phyloP scores from a whole-genome alignment of 345 rosid species.

The Fremontodendron californicum region DNA sequence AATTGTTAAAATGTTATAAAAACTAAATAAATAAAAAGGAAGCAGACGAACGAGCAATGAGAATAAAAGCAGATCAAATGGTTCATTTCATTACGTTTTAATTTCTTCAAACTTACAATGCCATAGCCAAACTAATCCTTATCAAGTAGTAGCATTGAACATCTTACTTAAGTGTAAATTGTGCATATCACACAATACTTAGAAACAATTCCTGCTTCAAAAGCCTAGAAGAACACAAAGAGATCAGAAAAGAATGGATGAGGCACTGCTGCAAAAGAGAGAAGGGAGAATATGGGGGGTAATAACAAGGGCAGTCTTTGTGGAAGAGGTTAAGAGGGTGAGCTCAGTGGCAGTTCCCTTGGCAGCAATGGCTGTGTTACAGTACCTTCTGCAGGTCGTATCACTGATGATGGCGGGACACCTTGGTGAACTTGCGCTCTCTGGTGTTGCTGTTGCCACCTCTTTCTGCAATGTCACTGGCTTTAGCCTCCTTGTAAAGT shows the following conservation, averaged over 20 bases:
- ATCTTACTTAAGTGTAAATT: too few species aligned
- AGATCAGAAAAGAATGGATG: not conserved
- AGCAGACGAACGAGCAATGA: too few species aligned
- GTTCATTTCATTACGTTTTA: too few species aligned
- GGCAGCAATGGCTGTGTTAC: slow-evolving; percentile 4
- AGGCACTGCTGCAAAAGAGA: not conserved
- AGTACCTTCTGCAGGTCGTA: slow-evolving; percentile 21
- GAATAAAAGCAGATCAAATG: too few species aligned
- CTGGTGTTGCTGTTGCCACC: slow-evolving; percentile 18
- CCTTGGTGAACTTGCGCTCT: slow-evolving; percentile 18
- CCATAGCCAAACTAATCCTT: too few species aligned
- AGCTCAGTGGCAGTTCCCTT: slow-evolving; percentile 19
- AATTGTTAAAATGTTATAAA: too few species aligned
- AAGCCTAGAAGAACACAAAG: not conserved
- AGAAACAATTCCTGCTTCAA: too few species aligned
- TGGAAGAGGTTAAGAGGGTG: slow-evolving; percentile 22
- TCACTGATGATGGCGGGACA: slow-evolving; percentile 27
- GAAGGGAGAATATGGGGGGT: not conserved
- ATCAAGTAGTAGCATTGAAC: too few species aligned
- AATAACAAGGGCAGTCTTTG: not conserved
- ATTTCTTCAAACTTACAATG: too few species aligned
- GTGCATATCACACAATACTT: too few species aligned
- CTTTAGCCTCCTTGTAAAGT: slow-evolving; percentile 19
- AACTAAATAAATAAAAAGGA: too few species aligned
- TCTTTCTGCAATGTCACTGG: slow-evolving; percentile 28